These are phyloP conservation scores for Eurotiales sp. DNA, from an alignment of 2,329 filamentous ascomycete species.

Conservation along the genomic window DNA sequence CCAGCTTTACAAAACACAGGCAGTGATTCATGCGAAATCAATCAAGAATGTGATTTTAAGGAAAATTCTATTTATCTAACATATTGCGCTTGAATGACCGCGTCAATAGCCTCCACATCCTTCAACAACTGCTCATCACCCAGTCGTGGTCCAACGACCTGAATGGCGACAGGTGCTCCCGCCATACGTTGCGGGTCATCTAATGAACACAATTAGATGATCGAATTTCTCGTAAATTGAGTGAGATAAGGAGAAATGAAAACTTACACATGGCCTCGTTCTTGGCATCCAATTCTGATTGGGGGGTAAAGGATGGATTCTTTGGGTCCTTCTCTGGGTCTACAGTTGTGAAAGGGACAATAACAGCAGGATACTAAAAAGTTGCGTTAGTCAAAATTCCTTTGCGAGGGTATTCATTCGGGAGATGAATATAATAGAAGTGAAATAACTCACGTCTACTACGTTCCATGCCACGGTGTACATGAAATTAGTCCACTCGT, in stretches of 20 bases:
- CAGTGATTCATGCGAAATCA: no score
- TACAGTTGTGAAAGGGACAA: conserved; percentile 30
- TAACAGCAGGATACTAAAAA: conserved; percentile 27
- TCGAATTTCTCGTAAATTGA: no score
- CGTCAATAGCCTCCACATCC: conserved; percentile 28
- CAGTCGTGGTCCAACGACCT: conserved; percentile 30
- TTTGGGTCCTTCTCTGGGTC: conserved; percentile 26
- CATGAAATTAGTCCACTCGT: conserved; percentile 31
- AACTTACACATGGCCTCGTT: conserved; percentile 23
- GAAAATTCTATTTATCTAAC: no score
- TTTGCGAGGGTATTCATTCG: neutral
- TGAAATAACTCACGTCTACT: conserved; percentile 18
- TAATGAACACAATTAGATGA: neutral
- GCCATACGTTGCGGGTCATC: conserved; percentile 34
- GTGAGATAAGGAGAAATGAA: neutral
- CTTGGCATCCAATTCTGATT: conserved; percentile 18
- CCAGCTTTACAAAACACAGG: no score
- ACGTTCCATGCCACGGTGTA: conserved; percentile 37
- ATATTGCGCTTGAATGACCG: neutral
- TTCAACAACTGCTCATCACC: conserved; percentile 31
- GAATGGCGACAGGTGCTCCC: conserved; percentile 31
- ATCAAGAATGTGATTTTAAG: no score
- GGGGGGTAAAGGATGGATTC: neutral
- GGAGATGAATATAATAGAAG: neutral
- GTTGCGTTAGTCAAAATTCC: neutral